Conservation (phyloP, 2,329 filamentous ascomycete species). For the Cladosporium sphaerospermum region DNA sequence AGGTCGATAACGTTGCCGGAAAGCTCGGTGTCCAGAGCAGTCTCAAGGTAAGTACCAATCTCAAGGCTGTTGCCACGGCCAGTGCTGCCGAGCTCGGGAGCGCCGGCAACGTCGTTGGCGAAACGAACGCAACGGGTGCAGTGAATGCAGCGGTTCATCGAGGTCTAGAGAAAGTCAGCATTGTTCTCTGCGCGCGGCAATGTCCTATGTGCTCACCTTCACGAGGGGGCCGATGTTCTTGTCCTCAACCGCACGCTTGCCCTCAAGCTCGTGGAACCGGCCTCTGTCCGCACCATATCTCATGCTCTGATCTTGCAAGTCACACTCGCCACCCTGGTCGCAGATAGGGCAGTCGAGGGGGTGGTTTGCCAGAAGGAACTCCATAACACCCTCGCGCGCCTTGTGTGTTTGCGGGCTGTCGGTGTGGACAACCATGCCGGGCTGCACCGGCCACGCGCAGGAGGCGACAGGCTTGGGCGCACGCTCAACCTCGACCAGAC, state of each 20-base stretch:
- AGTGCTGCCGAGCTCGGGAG: constrained; percentile 87
- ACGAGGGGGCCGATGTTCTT: constrained; percentile 98
- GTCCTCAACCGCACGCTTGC: constrained; percentile 97
- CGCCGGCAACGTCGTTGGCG: constrained; percentile 93
- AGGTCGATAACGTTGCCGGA: constrained; percentile 98
- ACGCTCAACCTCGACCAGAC: constrained; percentile 93
- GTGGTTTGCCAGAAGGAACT: constrained; percentile 94
- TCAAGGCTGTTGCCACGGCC: constrained; percentile 96
- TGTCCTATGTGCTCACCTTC: constrained; percentile 49
- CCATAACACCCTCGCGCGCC: constrained; percentile 97
- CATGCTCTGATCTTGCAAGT: constrained; percentile 99
- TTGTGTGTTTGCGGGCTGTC: constrained; percentile 95
- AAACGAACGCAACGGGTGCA: constrained; percentile 97
- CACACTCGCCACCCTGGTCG: constrained; percentile 98
- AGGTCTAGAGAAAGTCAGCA: constrained; percentile 53
- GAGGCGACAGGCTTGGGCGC: constrained; percentile 96
- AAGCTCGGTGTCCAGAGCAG: constrained; percentile 86
- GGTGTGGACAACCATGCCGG: constrained; percentile 98
- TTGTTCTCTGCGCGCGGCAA: not conserved
- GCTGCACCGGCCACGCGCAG: constrained; percentile 97
- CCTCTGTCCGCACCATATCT: constrained; percentile 93
- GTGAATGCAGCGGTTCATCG: constrained; percentile 99
- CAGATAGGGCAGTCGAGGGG: constrained; percentile 95
- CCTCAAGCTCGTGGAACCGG: constrained; percentile 89
- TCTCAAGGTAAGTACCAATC: constrained; percentile 95